Evolutionary conservation across 164 flowering plant species (phyloP).

Genomic region (Dillenia suffruticosa): DNA sequence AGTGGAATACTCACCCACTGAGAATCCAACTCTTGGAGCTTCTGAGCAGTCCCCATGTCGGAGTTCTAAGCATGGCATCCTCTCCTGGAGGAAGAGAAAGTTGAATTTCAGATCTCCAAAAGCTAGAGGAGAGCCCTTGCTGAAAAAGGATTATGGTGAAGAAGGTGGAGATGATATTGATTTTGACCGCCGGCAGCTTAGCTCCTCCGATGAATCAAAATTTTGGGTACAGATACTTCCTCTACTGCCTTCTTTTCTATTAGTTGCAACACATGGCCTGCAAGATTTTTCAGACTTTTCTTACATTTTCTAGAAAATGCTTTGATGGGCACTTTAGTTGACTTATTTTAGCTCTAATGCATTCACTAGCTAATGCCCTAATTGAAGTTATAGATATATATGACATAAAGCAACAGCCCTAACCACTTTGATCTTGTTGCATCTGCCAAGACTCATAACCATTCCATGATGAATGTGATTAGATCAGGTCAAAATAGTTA

Average conservation of each 20-base stretch:
- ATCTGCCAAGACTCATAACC: too few relatives aligned
- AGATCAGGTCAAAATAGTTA: too few relatives aligned
- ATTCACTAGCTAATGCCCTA: too few relatives aligned
- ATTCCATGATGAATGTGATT: too few relatives aligned
- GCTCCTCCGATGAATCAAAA: constrained; percentile 71
- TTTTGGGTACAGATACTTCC: constrained; percentile 44
- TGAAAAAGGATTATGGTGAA: constrained; percentile 89
- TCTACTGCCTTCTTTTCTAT: background rate
- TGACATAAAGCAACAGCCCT: too few relatives aligned
- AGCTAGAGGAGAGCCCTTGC: constrained; percentile 87
- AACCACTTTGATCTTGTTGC: too few relatives aligned
- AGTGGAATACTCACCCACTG: constrained; percentile 48
- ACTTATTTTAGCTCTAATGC: too few relatives aligned
- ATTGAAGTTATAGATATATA: too few relatives aligned
- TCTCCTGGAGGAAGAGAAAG: constrained; percentile 95
- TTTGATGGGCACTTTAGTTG: too few relatives aligned
- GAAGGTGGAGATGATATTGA: constrained; percentile 99
- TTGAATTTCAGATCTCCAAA: constrained; percentile 90
- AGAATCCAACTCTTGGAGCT: constrained; percentile 39
- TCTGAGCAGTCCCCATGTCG: constrained; percentile 41
- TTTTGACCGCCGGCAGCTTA: constrained; percentile 94
- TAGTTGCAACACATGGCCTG: too few relatives aligned
- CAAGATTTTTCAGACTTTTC: too few relatives aligned
- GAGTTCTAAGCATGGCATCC: constrained; percentile 62
- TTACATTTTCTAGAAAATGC: too few relatives aligned